Evolutionary conservation across 2,329 filamentous ascomycete species (phyloP).

Genomic region (Phaeosphaeria sp.): DNA sequence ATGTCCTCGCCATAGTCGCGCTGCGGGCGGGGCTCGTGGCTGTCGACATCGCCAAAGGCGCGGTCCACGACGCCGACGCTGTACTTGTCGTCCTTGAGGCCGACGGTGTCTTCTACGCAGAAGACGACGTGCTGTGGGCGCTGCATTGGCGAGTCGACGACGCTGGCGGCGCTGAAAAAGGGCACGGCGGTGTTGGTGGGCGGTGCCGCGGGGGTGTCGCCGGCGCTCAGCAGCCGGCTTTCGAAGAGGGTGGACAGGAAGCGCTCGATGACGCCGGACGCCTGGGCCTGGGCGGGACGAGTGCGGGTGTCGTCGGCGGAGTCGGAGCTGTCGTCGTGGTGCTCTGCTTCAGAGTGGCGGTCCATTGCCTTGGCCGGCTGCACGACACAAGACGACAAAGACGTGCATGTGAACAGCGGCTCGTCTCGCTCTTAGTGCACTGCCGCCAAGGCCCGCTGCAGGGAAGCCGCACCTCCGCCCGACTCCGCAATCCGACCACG

Average conservation of each 20-base stretch:
- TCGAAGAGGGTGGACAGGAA: conserved; percentile 31
- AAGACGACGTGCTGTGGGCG: conserved; percentile 35
- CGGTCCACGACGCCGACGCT: conserved; percentile 55
- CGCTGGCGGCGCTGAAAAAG: conserved; percentile 29
- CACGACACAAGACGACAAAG: background rate
- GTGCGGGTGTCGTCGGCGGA: conserved; percentile 6
- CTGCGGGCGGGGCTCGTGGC: conserved; percentile 53
- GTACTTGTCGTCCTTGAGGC: conserved; percentile 46
- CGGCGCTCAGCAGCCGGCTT: conserved; percentile 29
- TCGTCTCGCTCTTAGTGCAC: conserved; percentile 6
- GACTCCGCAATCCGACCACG: conserved; percentile 12
- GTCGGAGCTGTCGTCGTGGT: conserved; percentile 2
- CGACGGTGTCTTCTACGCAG: conserved; percentile 52
- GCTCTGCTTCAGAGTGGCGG: conserved; percentile 1
- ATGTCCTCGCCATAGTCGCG: conserved; percentile 48
- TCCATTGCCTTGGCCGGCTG: conserved; percentile 17
- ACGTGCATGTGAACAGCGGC: conserved; percentile 22
- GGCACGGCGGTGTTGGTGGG: conserved; percentile 24
- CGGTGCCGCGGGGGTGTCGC: conserved; percentile 12
- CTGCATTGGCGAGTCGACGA: conserved; percentile 19
- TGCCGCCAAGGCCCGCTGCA: conserved; percentile 11
- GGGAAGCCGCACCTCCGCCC: conserved; percentile 16
- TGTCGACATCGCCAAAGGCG: conserved; percentile 52
- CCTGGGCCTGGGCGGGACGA: background rate
- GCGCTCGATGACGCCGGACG: conserved; percentile 18